Evolutionary conservation across 495 filamentous ascomycete species (phyloP), one percentile per base, ranked within the genome.

Genomic region (Achaetomiella virescens): DNA sequence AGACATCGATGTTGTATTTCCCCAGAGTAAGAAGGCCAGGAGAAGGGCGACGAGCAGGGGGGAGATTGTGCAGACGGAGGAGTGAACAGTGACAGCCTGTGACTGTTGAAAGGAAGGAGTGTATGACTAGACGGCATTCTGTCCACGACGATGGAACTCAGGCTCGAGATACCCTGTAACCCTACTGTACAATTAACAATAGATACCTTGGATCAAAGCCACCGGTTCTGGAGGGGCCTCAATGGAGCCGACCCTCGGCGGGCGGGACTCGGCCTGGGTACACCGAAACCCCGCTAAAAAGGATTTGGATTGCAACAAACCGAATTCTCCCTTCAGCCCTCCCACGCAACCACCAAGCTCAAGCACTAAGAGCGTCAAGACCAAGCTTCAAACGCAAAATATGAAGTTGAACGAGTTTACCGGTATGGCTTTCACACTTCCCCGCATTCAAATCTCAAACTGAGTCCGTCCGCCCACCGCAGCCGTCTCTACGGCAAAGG

Each of bases 401-500:
- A 72, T 72, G 70, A 72, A 60, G 37, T 49, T 77, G 6, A 81
- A 81, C 55, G 67, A 77, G 24, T 56, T 57, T 43, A 71, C 65
- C 47, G 77, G 79, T 79, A 61, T 48, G 58, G 57, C 27, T 52
- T 17, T 18, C 29, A 38, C 25, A 21, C 37, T 17, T 24, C 37
- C 20, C 21, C 24, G 7, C 14, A 42, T 24, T 8, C 27, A 50
- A 49, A 22, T 10, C 33, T 22, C 21, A 40, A 12, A 29, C 5
- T 41, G 9, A 53, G n/a, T 50, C 41, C 55, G 51, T 45, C 46
- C 17, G 49, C 14, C 8, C 11, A 15, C 48, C 55, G 31, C 17
- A 92, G 90, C 86, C 21, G 65, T 95, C 48, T 82, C 81, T 7
- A 87, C 86, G 2, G 68, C 79, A 1, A 75, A 72, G 38, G 71